Percentiles rank a stretch among this genome's conserved stretches.
Conservation (phyloP, 192 early-diverging fungal genomes). For the Diversispora epigaea region DNA sequence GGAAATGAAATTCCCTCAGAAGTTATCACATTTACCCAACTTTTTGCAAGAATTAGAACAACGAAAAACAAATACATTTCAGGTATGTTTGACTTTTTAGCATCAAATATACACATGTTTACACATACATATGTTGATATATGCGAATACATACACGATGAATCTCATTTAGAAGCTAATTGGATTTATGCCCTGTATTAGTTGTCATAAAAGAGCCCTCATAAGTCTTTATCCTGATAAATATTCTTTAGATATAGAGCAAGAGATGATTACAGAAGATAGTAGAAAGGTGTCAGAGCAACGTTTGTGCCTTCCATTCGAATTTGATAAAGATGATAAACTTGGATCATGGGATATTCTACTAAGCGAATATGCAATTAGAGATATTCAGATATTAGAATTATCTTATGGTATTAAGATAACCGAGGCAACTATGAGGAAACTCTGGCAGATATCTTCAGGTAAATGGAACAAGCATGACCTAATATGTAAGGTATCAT, state of each 20-base stretch:
- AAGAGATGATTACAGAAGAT: too few relatives aligned
- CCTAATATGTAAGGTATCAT: background rate
- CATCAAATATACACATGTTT: background rate
- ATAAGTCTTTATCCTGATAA: background rate
- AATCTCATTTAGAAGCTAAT: constrained; percentile 6
- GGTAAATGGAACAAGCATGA: constrained; percentile 14
- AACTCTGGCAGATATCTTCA: constrained; percentile 13
- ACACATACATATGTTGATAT: background rate
- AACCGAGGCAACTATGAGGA: background rate
- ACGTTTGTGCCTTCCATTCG: constrained; percentile 18
- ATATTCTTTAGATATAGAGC: background rate
- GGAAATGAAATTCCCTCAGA: background rate
- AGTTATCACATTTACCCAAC: background rate
- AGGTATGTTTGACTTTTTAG: background rate
- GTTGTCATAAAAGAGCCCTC: constrained; percentile 8
- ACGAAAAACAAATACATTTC: constrained; percentile 15
- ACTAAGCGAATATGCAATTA: constrained; percentile 24
- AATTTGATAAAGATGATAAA: constrained; percentile 21
- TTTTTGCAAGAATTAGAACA: constrained; percentile 5
- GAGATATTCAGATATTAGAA: constrained; percentile 14
- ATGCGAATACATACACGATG: too few relatives aligned
- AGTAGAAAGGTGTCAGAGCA: background rate
- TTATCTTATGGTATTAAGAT: background rate
- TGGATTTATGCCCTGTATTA: background rate
- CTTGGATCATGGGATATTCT: constrained; percentile 23